phyloP scores from a whole-genome alignment of 2,329 filamentous ascomycete species.

The Trichoderma gracile region DNA sequence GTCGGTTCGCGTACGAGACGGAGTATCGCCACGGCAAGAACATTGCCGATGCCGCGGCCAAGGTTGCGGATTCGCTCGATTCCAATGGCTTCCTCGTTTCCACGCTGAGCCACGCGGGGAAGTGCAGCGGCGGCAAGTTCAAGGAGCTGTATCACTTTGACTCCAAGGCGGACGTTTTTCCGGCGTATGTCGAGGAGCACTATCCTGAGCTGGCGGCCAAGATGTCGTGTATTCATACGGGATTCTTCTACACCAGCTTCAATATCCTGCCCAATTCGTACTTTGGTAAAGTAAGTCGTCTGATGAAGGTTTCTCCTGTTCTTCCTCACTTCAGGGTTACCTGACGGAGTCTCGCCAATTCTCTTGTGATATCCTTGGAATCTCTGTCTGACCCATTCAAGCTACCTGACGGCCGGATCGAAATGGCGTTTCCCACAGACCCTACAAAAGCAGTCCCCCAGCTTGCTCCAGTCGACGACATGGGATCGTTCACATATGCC shows the following conservation, averaged over 20 bases:
- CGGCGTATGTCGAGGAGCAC: conserved; percentile 45
- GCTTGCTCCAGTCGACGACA: conserved; percentile 48
- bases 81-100: conserved; percentile 53
- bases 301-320: no score
- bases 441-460: conserved; percentile 46
- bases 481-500: conserved; percentile 51
- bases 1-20: conserved; percentile 48
- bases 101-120: conserved; percentile 51
- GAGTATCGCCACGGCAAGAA: conserved; percentile 56
- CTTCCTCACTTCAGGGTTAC: neutral
- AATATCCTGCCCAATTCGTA: conserved; percentile 49
- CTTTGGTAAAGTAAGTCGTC: conserved; percentile 46
- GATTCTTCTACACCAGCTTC: conserved; percentile 52
- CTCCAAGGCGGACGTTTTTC: conserved; percentile 54
- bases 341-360: no score
- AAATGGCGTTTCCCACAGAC: conserved; percentile 50
- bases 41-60: conserved; percentile 55
- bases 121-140: conserved; percentile 48
- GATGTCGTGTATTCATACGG: conserved; percentile 54
- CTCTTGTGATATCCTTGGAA: neutral
- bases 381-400: conserved; percentile 26
- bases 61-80: conserved; percentile 43
- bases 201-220: conserved; percentile 49
- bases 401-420: conserved; percentile 44
- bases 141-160: conserved; percentile 56